These are phyloP conservation scores for Sporothrix euskadiensis DNA, from an alignment of 2,329 filamentous ascomycete species.

Conservation along the genomic window DNA sequence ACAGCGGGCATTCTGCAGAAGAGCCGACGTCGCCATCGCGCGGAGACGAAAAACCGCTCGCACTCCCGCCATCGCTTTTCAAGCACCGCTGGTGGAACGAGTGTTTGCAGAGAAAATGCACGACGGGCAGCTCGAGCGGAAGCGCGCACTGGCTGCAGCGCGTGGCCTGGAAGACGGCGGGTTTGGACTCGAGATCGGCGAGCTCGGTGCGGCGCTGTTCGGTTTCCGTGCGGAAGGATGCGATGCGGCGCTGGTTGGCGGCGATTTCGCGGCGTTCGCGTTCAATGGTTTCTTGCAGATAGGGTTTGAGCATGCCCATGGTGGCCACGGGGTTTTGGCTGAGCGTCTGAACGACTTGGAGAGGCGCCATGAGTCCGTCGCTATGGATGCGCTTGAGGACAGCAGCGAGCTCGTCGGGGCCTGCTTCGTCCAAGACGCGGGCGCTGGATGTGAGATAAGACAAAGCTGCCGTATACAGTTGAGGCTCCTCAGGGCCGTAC, in stretches of 20 bases:
- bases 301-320: constrained; percentile 96
- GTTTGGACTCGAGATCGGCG: constrained; percentile 72
- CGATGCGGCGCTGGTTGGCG: constrained; percentile 75
- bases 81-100: constrained; percentile 93
- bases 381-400: constrained; percentile 85
- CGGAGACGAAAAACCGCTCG: constrained; percentile 48
- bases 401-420: constrained; percentile 73
- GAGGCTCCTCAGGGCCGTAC: constrained; percentile 87
- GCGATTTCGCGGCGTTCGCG: constrained; percentile 84
- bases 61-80: constrained; percentile 43
- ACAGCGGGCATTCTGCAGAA: constrained; percentile 76
- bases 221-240: constrained; percentile 82
- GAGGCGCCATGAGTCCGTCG: constrained; percentile 88
- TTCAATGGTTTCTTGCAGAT: constrained; percentile 84
- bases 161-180: constrained; percentile 85
- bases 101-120: constrained; percentile 97
- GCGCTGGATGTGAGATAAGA: constrained; percentile 90
- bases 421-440: constrained; percentile 78
- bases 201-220: constrained; percentile 77
- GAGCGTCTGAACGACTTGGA: constrained; percentile 94
- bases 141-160: constrained; percentile 81
- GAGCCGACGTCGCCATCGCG: background rate
- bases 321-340: constrained; percentile 72
- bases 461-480: constrained; percentile 87
- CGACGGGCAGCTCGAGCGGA: constrained; percentile 79